A percentile compares a stretch with the other conserved stretches of the same genome.
Conservation (phyloP, 306 rosid species). For the Cicer judaicum region DNA sequence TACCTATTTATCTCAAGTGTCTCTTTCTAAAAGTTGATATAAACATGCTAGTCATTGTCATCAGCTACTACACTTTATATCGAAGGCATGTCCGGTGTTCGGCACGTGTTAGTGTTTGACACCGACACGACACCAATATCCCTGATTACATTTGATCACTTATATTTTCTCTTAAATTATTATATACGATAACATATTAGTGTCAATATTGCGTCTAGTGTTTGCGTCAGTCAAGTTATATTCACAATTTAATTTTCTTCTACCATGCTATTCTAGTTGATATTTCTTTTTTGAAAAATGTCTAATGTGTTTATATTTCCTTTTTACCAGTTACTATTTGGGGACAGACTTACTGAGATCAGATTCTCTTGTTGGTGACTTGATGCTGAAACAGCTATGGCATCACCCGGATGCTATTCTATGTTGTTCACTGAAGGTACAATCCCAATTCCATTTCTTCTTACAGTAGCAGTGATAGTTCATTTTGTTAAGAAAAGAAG, state of each 20-base stretch:
- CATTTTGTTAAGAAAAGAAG: neutral
- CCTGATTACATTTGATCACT: no score
- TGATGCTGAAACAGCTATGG: conserved; percentile 79
- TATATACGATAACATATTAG: no score
- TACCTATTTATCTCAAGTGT: neutral
- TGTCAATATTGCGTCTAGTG: no score
- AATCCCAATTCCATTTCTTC: neutral
- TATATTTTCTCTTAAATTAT: no score
- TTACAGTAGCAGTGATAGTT: neutral
- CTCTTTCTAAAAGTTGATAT: neutral
- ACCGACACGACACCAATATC: no score
- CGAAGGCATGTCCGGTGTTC: no score
- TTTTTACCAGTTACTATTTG: conserved; percentile 61
- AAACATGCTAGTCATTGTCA: neutral
- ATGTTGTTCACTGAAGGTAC: conserved; percentile 89
- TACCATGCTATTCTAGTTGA: neutral
- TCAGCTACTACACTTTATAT: neutral
- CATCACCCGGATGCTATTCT: conserved; percentile 89
- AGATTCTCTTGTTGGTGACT: conserved; percentile 66
- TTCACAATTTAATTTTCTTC: neutral
- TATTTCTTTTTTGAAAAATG: neutral
- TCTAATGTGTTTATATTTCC: neutral
- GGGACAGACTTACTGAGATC: conserved; percentile 73
- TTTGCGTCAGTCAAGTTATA: neutral
- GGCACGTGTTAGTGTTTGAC: no score